Percentiles rank a stretch among this genome's conserved stretches.
phyloP scores from a whole-genome alignment of 106 monocot genomes.

The Dendrobium officinale region DNA sequence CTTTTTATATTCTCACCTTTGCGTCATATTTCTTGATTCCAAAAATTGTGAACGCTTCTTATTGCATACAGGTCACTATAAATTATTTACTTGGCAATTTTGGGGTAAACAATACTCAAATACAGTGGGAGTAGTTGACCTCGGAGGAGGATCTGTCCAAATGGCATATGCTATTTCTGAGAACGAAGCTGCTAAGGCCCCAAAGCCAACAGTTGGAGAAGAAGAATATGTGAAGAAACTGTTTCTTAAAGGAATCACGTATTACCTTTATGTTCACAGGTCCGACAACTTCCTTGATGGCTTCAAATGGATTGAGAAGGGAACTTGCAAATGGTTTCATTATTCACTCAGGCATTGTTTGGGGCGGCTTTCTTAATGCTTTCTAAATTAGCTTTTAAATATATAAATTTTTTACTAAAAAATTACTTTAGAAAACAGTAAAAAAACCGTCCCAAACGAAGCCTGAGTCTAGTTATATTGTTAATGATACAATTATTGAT shows the following conservation, averaged over 20 bases:
- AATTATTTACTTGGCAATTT: constrained; percentile 56
- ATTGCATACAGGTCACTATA: constrained; percentile 43
- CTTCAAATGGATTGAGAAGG: neutral
- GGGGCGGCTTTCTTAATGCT: too few relatives aligned
- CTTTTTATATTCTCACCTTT: neutral
- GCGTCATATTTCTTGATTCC: neutral
- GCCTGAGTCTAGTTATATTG: neutral
- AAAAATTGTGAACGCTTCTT: neutral
- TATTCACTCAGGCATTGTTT: neutral
- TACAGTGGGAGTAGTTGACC: constrained; percentile 69
- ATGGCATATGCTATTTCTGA: constrained; percentile 82
- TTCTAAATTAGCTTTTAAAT: too few relatives aligned
- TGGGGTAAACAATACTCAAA: constrained; percentile 46
- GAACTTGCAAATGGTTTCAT: neutral
- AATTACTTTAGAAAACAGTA: too few relatives aligned
- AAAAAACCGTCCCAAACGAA: too few relatives aligned
- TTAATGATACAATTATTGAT: constrained; percentile 4
- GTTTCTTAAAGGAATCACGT: constrained; percentile 48
- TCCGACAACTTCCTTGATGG: constrained; percentile 11
- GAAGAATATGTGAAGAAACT: constrained; percentile 56
- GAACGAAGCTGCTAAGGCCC: constrained; percentile 48
- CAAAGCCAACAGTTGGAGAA: constrained; percentile 31
- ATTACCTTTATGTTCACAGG: constrained; percentile 76
- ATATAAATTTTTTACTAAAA: too few relatives aligned
- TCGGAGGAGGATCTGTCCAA: constrained; percentile 72